phyloP scores from a whole-genome alignment of 495 filamentous ascomycete species.

The Penicillium cosmopolitanum region DNA sequence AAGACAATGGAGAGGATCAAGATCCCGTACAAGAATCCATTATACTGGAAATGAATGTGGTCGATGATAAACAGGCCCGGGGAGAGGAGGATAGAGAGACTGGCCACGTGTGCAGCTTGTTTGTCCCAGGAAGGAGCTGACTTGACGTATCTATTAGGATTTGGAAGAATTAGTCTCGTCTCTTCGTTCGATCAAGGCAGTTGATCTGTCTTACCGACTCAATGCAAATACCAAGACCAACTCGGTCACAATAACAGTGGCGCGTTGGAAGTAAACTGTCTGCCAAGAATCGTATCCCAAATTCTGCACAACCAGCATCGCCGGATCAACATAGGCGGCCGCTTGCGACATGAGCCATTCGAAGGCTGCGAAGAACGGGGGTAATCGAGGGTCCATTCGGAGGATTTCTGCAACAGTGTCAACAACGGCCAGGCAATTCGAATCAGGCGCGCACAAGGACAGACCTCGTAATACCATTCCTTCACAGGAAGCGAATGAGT shows the following conservation, averaged over 20 bases:
- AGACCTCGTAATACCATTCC: slow-evolving; percentile 92
- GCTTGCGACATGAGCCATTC: slow-evolving; percentile 90
- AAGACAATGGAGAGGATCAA: slow-evolving; percentile 82
- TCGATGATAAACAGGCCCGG: slow-evolving; percentile 96
- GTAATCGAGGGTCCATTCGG: slow-evolving; percentile 99
- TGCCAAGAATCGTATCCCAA: slow-evolving; percentile 86
- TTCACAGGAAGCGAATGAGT: slow-evolving; percentile 84
- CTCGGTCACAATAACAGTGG: slow-evolving; percentile 86
- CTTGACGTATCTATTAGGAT: slow-evolving; percentile 65
- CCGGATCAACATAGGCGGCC: slow-evolving; percentile 75
- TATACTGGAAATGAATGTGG: slow-evolving; percentile 99
- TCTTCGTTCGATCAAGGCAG: neutral
- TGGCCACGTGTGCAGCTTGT: slow-evolving; percentile 82
- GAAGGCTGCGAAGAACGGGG: slow-evolving; percentile 95
- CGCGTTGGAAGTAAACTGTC: slow-evolving; percentile 90
- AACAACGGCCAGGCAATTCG: slow-evolving; percentile 10
- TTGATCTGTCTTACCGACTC: slow-evolving; percentile 58
- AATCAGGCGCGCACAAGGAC: neutral
- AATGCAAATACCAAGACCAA: slow-evolving; percentile 84
- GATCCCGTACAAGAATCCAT: slow-evolving; percentile 92
- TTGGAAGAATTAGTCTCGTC: neutral
- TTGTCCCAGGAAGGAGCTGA: slow-evolving; percentile 64
- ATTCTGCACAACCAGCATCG: slow-evolving; percentile 80
- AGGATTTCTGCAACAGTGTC: slow-evolving; percentile 65
- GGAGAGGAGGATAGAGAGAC: slow-evolving; percentile 86